These are phyloP conservation scores for Dendrostoma leiphaemia DNA, from an alignment of 2,329 filamentous ascomycete species.

Conservation along the genomic window DNA sequence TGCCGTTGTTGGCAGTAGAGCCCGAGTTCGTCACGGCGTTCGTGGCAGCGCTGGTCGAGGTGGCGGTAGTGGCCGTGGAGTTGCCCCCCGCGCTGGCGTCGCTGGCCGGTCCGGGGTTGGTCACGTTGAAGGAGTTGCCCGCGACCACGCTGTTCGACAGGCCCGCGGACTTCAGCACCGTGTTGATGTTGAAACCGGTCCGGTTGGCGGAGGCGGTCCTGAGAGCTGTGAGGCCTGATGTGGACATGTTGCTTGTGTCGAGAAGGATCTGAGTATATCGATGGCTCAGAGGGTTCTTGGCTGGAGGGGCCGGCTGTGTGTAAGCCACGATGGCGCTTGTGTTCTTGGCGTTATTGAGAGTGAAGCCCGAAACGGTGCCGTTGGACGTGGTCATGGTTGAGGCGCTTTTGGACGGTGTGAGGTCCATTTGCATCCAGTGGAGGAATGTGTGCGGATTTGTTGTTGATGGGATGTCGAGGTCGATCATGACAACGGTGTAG, in stretches of 20 bases:
- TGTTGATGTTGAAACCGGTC: slow-evolving; percentile 24
- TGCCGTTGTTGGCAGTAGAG: too few relatives aligned
- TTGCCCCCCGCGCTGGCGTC: background rate
- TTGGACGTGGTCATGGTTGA: slow-evolving; percentile 17
- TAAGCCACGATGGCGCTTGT: slow-evolving; percentile 29
- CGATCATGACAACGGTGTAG: slow-evolving; percentile 40
- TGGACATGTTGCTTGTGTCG: slow-evolving; percentile 31
- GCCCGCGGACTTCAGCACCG: slow-evolving; percentile 26
- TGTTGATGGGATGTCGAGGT: slow-evolving; percentile 46
- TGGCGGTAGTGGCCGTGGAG: too few relatives aligned
- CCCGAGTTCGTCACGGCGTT: too few relatives aligned
- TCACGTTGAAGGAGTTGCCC: slow-evolving; percentile 33
- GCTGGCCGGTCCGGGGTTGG: slow-evolving; percentile 27
- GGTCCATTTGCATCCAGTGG: slow-evolving; percentile 41
- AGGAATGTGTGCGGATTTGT: slow-evolving; percentile 33
- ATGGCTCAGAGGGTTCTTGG: slow-evolving; percentile 34
- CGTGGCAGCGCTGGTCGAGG: too few relatives aligned
- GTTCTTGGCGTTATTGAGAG: slow-evolving; percentile 29
- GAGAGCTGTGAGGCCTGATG: slow-evolving; percentile 24
- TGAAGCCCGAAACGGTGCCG: slow-evolving; percentile 24
- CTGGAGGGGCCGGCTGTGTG: slow-evolving; percentile 35
- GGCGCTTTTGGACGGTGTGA: slow-evolving; percentile 26
- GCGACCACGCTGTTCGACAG: slow-evolving; percentile 31
- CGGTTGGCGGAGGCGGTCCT: slow-evolving; percentile 25
- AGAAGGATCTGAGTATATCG: slow-evolving; percentile 36